Conservation (phyloP, 1,284 basidiomycete species). For the Ustilago hordei region DNA sequence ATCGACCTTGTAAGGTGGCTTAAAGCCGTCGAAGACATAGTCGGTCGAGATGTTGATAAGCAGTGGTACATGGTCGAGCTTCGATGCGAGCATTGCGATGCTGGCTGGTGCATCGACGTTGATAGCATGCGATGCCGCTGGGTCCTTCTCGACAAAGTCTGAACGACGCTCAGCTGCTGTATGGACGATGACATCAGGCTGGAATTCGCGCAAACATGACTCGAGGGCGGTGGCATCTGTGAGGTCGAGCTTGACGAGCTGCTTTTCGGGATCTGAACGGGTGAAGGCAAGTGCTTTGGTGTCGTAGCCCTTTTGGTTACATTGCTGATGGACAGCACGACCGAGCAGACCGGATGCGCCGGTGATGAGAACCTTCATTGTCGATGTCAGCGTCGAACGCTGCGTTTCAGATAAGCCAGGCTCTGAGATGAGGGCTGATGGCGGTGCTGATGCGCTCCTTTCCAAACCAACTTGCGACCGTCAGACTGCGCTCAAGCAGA, state of each 20-base stretch:
- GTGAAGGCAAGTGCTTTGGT: slow-evolving; percentile 70
- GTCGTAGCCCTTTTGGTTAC: slow-evolving; percentile 39
- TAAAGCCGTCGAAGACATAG: slow-evolving; percentile 69
- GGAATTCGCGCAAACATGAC: slow-evolving; percentile 67
- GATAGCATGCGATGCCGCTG: slow-evolving; percentile 71
- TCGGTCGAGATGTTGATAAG: slow-evolving; percentile 72
- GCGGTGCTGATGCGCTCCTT: background rate
- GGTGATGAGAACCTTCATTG: slow-evolving; percentile 69
- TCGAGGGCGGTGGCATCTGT: slow-evolving; percentile 70
- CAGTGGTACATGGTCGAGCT: slow-evolving; percentile 60
- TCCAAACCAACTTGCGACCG: background rate
- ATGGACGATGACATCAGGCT: slow-evolving; percentile 72
- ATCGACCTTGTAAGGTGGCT: slow-evolving; percentile 72
- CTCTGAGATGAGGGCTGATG: background rate
- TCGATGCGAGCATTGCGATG: slow-evolving; percentile 59
- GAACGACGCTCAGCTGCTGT: slow-evolving; percentile 72
- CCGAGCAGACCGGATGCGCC: slow-evolving; percentile 73
- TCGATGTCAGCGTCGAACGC: background rate
- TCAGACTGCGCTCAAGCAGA: background rate
- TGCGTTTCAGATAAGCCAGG: background rate
- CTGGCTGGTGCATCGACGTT: slow-evolving; percentile 71
- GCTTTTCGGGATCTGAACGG: slow-evolving; percentile 68
- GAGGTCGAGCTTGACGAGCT: slow-evolving; percentile 71
- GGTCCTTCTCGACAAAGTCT: slow-evolving; percentile 69
- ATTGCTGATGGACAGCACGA: slow-evolving; percentile 69